Evolutionary conservation across 1,284 basidiomycete genomes (phyloP).

Genomic region (Marasmius sp.): DNA sequence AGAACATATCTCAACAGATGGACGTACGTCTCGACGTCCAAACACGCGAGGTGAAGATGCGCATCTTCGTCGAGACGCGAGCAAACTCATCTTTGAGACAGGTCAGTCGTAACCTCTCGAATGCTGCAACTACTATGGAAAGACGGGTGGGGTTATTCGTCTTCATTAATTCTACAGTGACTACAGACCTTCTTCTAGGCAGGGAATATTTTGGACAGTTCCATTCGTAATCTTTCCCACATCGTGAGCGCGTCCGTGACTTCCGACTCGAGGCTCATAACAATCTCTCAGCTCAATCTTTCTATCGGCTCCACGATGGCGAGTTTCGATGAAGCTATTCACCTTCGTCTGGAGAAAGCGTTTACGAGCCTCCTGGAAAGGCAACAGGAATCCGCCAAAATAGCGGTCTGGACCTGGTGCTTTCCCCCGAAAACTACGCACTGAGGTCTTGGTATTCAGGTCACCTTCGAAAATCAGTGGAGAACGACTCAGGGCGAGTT

Average conservation of each 20-base stretch:
- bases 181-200: no score
- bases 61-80: not conserved
- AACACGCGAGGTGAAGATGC: not conserved
- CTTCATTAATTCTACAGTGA: no score
- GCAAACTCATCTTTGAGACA: not conserved
- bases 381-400: slow-evolving; percentile 3
- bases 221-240: no score
- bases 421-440: not conserved
- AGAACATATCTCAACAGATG: not conserved
- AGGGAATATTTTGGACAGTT: no score
- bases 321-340: not conserved
- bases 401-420: not conserved
- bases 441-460: not conserved
- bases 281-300: not conserved
- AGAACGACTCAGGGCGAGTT: slow-evolving; percentile 5
- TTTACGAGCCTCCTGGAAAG: not conserved
- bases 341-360: not conserved
- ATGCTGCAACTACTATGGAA: not conserved
- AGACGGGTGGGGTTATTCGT: no score
- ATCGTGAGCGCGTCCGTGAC: not conserved
- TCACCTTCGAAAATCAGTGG: slow-evolving; percentile 7
- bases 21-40: not conserved
- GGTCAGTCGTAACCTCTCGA: not conserved
- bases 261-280: not conserved
- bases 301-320: slow-evolving; percentile 3